Base-by-base conservation (phyloP, 345 rosid species). In the Arabidopsis arenosa region DNA sequence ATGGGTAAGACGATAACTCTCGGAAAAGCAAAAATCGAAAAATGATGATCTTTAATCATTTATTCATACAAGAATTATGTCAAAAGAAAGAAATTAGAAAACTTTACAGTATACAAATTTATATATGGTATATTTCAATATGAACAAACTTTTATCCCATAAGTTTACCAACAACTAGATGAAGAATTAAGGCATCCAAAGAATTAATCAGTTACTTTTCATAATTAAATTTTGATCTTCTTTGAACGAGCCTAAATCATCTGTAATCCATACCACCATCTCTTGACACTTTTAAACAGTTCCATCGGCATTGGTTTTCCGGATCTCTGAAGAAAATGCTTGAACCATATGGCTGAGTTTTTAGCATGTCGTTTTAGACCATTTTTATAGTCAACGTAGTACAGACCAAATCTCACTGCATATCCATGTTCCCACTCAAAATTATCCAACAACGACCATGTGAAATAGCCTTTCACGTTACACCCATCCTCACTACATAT, bases 361-460 rank as follows among this genome's bases (percentile, higher is more conserved):
- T 85, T 89, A 11, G 84, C 80, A 43, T 85, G 74, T 81, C 91
- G 63, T 74, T 83, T 79, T 40, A 83, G 52, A 10, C 77, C 77
- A 4, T 86, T 45, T 45, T 78, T 35, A 65, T 51, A 83, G 63
- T 89, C 87, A 0, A 85, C 79, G 5, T 59, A 59, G 10, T 59
- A 59, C 0, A 89, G 76, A 5, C 95, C 95, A 14, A 70, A 89
- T 58, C 88, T 80, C 18, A 67, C 4, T 2, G 10, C 5, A 63
- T 59, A 86, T 1, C 90, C 89, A 17, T 68, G 68, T 9, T 12
- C 59, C 87, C 90, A 89, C 63, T 89, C 90, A 41, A 88, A 84
- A 33, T 85, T 81, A 82, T 89, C 91, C 52, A 88, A 72, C 14
- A 85, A 54, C 61, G 80, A 83, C 88, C 89, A 89, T 55, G 75